Base-by-base conservation (phyloP, 2,329 filamentous ascomycete species). In the Hypomyces perniciosus region DNA sequence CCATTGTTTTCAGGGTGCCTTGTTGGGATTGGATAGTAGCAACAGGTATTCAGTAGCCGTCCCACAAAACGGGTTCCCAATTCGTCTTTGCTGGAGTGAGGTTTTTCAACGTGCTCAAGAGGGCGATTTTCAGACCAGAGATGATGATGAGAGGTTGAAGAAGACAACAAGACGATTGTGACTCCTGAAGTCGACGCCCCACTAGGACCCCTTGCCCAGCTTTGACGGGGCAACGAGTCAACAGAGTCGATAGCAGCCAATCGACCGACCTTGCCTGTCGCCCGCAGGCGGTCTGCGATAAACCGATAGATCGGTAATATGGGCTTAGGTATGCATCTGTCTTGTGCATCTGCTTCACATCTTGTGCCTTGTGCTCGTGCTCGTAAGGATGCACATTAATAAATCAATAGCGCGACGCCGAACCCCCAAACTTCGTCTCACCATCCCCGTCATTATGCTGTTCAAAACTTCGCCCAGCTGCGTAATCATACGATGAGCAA, bases 71-170 rank as follows among this genome's bases (percentile, higher is more conserved):
- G 43, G 35, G 12, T 31, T 35, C 40, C 12, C 26, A 13, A n/a
- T 8, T 12, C 13, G 34, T 6, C 34, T 37, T 8, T 37, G 10
- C 34, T 44, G 13, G 52, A 39, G 44, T 29, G 49, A 45, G 46
- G 46, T 46, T 44, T 44, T 50, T 48, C 44, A 48, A 48, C 52
- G 53, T 34, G 46, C 35, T 29, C 51, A 26, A 20, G 44, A 56
- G 54, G 57, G 58, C 41, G 43, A 49, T 48, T 56, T 39, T 53
- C 53, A 53, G 54, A 8, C 38, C 37, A 29, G 31, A 35, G 46
- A 48, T 20, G 37, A 48, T 46, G 45, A 51, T 51, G 44, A 47
- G 43, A 50, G 51, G 41, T 52, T 52, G 54, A 50, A 50, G 50
- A 50, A 42, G 51, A 50, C 51, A 53, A 51, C 46, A 52, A 48